Base-by-base conservation (phyloP, 352 stramenopile species). In the Globisporangium orthogonon region DNA sequence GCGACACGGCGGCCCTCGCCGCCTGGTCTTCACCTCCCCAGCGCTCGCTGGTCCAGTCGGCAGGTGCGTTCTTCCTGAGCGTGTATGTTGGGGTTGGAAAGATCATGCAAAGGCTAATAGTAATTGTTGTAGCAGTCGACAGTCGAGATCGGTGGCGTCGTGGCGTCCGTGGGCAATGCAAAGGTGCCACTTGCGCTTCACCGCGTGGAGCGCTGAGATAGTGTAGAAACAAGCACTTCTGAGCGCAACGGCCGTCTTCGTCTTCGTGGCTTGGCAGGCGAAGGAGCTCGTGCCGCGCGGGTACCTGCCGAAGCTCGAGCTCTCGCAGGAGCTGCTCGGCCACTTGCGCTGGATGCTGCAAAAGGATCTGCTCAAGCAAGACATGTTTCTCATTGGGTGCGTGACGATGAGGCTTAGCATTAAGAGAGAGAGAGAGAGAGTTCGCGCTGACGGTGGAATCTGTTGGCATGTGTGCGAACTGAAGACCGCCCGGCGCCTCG, bases 341-440 rank as follows among this genome's bases (percentile, higher is more conserved):
- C 86, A 95, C 59, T 63, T 95, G 52, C 72, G 82, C n/a, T 94
- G 84, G 84, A 94, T 94, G 84, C 53, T 91, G 23, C 84, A 94
- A 54, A 94, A 94, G 52, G 84, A 94, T 41, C 47, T 87, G 31
- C 65, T 94, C 23, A 75, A 88, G 52, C 84, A 94, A 50, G 82
- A 96, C 55, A 91, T 94, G 72, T 95, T 96, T 46, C 70, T 96
- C 13, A 88, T 96, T 45, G 87, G 87, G 70, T 90, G 52, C 29
- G 58, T 54, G 4, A 11, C 35, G 35, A 41, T 10, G 35, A 14
- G 10, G 35, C 9, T 7, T 14, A 41, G 7, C 3, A 37, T 9
- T 37, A 9, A 5, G 33, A 37, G 33, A 13, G 7, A 11, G 35
- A 41, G 35, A 41, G 35, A 41, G 35, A 41, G 7, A 11, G 7